phyloP scores from a whole-genome alignment of 306 rosid species.

The Clitoria ternatea region DNA sequence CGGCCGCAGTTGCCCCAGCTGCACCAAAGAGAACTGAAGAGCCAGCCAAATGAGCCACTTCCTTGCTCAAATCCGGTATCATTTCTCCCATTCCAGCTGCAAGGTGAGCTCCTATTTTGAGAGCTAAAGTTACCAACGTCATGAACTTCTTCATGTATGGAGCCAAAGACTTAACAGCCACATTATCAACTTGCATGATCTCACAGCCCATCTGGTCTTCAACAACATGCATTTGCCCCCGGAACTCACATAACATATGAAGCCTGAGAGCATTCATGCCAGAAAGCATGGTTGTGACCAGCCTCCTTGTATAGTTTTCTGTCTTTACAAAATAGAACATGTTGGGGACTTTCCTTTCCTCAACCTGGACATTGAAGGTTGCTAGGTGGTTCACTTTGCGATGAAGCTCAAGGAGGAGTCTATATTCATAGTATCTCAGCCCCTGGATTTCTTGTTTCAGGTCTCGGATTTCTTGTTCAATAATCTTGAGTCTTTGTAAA shows the following conservation, averaged over 20 bases:
- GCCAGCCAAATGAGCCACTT: constrained; percentile 79
- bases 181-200: constrained; percentile 83
- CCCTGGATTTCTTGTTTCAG: constrained; percentile 97
- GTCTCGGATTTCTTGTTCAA: constrained; percentile 93
- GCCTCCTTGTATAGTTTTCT: constrained; percentile 83
- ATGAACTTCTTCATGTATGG: constrained; percentile 89
- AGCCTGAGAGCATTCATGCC: constrained; percentile 89
- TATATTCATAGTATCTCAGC: constrained; percentile 82
- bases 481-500: constrained; percentile 82
- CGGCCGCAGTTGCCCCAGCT: constrained; percentile 69
- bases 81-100: constrained; percentile 90
- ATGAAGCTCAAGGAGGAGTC: constrained; percentile 79
- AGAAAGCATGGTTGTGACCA: constrained; percentile 70
- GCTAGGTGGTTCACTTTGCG: constrained; percentile 74
- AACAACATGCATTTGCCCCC: constrained; percentile 87
- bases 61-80: constrained; percentile 94
- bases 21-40: constrained; percentile 61
- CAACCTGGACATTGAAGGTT: constrained; percentile 76
- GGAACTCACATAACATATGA: constrained; percentile 86
- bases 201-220: constrained; percentile 94
- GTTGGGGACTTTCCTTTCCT: constrained; percentile 95
- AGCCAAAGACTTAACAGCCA: constrained; percentile 67
- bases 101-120: constrained; percentile 93
- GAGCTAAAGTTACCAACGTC: constrained; percentile 80
- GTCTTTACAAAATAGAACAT: constrained; percentile 81